Evolutionary conservation across 2,329 filamentous ascomycete species (phyloP).

Genomic region (Aspergillus felis): DNA sequence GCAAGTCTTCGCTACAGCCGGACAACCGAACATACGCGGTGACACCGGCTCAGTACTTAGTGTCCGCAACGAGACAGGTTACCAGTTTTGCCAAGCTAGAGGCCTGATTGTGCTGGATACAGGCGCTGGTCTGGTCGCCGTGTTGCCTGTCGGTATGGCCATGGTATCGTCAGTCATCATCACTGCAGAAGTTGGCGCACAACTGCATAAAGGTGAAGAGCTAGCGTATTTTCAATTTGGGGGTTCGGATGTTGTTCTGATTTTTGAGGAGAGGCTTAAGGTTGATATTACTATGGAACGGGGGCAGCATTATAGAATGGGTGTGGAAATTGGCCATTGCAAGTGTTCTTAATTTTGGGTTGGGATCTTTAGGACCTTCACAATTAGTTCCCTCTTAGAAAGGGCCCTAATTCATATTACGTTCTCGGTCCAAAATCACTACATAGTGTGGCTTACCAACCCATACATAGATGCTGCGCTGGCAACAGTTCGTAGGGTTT

Average conservation of each 20-base stretch:
- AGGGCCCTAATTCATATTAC: too few species aligned
- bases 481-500: too few species aligned
- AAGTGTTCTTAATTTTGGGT: too few species aligned
- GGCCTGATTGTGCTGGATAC: conserved; percentile 34
- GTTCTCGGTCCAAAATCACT: too few species aligned
- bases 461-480: too few species aligned
- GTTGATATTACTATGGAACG: too few species aligned
- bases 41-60: conserved; percentile 11
- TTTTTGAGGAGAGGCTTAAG: conserved; percentile 31
- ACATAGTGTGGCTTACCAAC: too few species aligned
- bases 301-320: too few species aligned
- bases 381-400: too few species aligned
- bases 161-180: conserved; percentile 41
- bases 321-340: too few species aligned
- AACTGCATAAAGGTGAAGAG: conserved; percentile 40
- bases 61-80: conserved; percentile 35
- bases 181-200: conserved; percentile 16
- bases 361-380: too few species aligned
- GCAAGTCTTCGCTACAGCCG: neutral
- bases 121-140: conserved; percentile 34
- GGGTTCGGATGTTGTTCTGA: conserved; percentile 40
- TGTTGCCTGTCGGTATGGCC: conserved; percentile 46
- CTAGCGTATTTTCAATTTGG: conserved; percentile 45
- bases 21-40: neutral
- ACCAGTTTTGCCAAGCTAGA: conserved; percentile 40